These are phyloP conservation scores for Fusarium tanahbumbuense DNA, from an alignment of 2,329 filamentous ascomycete genomes.

Conservation along the genomic window DNA sequence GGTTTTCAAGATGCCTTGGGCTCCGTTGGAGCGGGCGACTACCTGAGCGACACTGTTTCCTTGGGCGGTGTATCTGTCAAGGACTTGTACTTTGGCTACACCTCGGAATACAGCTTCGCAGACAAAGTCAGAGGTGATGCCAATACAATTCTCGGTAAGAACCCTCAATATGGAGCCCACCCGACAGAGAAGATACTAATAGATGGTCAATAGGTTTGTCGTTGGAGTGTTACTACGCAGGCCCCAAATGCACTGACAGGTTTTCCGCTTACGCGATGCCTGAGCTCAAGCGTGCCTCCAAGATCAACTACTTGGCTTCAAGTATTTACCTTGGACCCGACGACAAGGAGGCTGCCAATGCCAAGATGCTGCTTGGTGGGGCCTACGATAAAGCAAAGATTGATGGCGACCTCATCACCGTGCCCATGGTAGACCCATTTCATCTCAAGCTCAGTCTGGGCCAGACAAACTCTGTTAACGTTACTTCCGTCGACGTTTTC, in stretches of 20 bases:
- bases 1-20: slow-evolving; percentile 1
- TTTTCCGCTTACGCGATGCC: not conserved
- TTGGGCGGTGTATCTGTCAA: not conserved
- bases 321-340: slow-evolving; percentile 6
- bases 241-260: not conserved
- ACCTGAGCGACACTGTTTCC: not conserved
- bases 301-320: not conserved
- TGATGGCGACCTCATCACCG: not conserved
- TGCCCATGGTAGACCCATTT: not conserved
- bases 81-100: slow-evolving; percentile 11
- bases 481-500: slow-evolving; percentile 2
- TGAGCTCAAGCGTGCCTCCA: slow-evolving; percentile 5
- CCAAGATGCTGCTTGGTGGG: not conserved
- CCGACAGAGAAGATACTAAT: fast-evolving
- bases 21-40: not conserved
- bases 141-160: not conserved
- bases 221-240: not conserved
- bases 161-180: fast-evolving
- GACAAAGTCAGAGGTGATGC: not conserved
- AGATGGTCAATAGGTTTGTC: not conserved
- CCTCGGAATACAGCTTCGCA: not conserved
- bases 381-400: slow-evolving; percentile 12
- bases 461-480: not conserved
- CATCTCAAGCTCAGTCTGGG: fast-evolving
- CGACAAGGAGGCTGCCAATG: not conserved